Conservation (phyloP, 2,329 filamentous ascomycete genomes). For the Fragosphaeria purpurea region DNA sequence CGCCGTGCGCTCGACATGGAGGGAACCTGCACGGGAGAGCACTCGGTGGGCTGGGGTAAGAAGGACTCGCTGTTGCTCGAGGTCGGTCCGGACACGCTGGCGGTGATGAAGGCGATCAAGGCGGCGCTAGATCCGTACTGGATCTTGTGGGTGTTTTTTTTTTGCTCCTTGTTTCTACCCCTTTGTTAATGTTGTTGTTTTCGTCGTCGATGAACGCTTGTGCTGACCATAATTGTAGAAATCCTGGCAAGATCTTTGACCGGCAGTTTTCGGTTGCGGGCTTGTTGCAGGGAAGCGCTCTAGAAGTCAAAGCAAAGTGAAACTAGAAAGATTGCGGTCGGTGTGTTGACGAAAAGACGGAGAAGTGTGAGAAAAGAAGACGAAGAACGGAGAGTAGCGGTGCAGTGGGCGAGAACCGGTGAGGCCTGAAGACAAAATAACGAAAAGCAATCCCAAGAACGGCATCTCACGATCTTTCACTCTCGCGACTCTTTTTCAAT, state of each 20-base stretch:
- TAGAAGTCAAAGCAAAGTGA: too few species aligned
- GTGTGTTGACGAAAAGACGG: too few species aligned
- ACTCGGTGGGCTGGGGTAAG: constrained; percentile 78
- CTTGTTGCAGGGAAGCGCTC: too few species aligned
- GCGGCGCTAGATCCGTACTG: constrained; percentile 72
- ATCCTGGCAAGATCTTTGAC: constrained; percentile 87
- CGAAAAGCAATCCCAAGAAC: too few species aligned
- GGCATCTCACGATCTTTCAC: too few species aligned
- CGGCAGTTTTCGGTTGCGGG: constrained; percentile 21
- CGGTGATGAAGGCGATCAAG: constrained; percentile 79
- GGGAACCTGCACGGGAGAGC: constrained; percentile 83
- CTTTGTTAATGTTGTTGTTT: constrained; percentile 5
- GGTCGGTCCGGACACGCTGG: constrained; percentile 68
- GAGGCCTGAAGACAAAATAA: too few species aligned
- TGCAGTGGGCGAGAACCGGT: too few species aligned
- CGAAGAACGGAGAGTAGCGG: too few species aligned
- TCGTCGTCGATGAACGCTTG: too few species aligned
- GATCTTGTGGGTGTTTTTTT: constrained; percentile 47
- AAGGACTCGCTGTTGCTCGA: constrained; percentile 71
- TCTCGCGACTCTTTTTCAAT: too few species aligned
- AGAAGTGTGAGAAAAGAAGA: too few species aligned
- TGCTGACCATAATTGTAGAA: constrained; percentile 28
- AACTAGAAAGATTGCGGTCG: too few species aligned
- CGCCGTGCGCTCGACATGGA: constrained; percentile 88
- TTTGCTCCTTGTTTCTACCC: neutral